These are phyloP conservation scores for Metarhizium sp. DNA, from an alignment of 2,329 filamentous ascomycete genomes.

Conservation along the genomic window DNA sequence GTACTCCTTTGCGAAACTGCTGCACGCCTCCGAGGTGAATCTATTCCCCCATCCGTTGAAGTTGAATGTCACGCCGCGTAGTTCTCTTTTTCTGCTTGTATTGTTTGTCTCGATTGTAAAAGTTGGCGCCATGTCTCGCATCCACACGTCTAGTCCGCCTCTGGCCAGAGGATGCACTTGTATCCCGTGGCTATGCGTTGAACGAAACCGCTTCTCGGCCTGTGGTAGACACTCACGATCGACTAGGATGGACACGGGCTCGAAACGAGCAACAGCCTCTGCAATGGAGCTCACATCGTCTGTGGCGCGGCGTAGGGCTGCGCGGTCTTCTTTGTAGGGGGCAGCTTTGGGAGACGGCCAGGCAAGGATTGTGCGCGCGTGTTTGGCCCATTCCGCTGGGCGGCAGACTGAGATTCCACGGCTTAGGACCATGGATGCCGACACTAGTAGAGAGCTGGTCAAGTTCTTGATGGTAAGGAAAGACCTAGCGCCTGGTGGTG, in stretches of 20 bases:
- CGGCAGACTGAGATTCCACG: no score
- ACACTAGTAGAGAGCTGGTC: no score
- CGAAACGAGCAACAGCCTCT: conserved; percentile 14
- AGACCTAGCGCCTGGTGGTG: no score
- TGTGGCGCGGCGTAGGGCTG: no score
- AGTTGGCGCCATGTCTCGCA: conserved; percentile 18
- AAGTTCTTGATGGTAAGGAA: no score
- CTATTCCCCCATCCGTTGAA: conserved; percentile 22
- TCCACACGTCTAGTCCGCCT: conserved; percentile 14
- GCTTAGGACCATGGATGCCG: no score
- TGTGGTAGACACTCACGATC: conserved; percentile 6
- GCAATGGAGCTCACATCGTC: conserved; percentile 7
- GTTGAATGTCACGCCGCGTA: conserved; percentile 12
- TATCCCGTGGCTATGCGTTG: background rate
- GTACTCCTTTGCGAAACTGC: conserved; percentile 7
- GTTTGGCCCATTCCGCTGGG: no score
- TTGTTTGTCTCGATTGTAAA: conserved; percentile 10
- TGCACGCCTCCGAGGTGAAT: conserved; percentile 6
- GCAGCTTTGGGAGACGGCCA: no score
- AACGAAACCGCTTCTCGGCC: conserved; percentile 1
- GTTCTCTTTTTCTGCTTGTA: background rate
- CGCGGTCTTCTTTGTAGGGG: no score
- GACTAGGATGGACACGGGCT: conserved; percentile 16
- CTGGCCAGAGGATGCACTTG: no score
- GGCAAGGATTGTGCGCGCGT: no score